Evolutionary conservation across 1,284 basidiomycete genomes (phyloP), one percentile per base, ranked within the genome.

Genomic region (Pulchroboletus neoregius): DNA sequence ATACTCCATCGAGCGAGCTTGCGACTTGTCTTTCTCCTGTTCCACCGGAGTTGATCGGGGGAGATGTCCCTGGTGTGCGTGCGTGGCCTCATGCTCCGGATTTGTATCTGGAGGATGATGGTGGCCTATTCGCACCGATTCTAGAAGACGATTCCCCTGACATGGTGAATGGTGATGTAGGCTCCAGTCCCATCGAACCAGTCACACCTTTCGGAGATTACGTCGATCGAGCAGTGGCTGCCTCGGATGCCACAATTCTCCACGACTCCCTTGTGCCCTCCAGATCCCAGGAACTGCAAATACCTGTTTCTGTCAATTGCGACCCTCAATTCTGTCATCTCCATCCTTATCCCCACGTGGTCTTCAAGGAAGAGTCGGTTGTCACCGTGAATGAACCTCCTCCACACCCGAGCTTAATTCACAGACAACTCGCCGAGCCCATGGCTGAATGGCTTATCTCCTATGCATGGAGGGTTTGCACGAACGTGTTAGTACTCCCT

Each of bases 381-480:
- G 23, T 33, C n/a, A 13, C 39, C 11, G 33, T 39, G 13, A 49
- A 41, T 45, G 61, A 61, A 35, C 52, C 51, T 30, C 71, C 77
- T 15, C 71, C 80, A 9, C 71, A 72, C 48, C 74, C 80, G 39
- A 78, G 75, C n/a, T 59, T 69, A 15, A 68, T 74, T 13, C 87
- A 87, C 68, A 82, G 77, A 71, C 83, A 78, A 54, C 70, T 89
- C 13, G 79, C 83, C 0, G 84, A 85, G 37, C 85, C 87, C 8
- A 70, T 90, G 50, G 78, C 87, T 4, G 81, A 84, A 49, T 90
- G 87, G 87, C 69, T 88, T 33, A 80, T 84, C 33, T 74, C 72
- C 45, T 90, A 83, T 60, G 78, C 87, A 9, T 90, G 87, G 87
- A 87, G 84, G 61, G 79, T 80, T 38, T 87, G 87, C 61, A 84